Conservation (phyloP, 1,284 basidiomycete genomes). For the Microbotryomycetes sp. region DNA sequence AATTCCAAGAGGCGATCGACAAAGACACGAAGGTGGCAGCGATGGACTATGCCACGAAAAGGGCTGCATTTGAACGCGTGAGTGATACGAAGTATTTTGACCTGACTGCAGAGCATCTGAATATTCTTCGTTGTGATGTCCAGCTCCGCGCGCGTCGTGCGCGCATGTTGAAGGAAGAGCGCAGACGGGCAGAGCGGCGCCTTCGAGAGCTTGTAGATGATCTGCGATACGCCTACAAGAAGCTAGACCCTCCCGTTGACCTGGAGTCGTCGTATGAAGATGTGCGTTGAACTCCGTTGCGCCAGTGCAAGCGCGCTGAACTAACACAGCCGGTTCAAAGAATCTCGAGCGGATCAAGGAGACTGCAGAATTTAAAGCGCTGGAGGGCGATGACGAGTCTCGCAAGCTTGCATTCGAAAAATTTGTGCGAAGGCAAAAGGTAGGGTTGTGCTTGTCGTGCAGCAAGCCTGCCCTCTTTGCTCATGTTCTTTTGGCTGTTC, state of each 20-base stretch:
- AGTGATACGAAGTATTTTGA: constrained; percentile 52
- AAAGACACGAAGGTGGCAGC: constrained; percentile 40
- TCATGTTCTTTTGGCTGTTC: constrained; percentile 5
- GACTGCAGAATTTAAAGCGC: constrained; percentile 70
- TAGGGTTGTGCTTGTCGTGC: constrained; percentile 31
- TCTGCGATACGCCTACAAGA: constrained; percentile 88
- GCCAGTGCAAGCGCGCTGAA: neutral
- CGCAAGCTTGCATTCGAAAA: constrained; percentile 71
- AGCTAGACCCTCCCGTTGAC: constrained; percentile 70
- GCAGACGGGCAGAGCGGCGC: constrained; percentile 68
- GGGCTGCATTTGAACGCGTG: constrained; percentile 17
- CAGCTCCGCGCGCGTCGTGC: constrained; percentile 64
- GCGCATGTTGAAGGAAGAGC: constrained; percentile 63
- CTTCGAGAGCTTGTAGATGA: constrained; percentile 88
- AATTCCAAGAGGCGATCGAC: constrained; percentile 48
- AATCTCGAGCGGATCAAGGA: constrained; percentile 66
- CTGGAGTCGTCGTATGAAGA: constrained; percentile 67
- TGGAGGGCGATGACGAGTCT: constrained; percentile 69
- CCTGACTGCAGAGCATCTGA: constrained; percentile 51
- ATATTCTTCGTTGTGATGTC: neutral
- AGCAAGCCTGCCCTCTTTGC: neutral
- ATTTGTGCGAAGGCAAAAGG: constrained; percentile 78
- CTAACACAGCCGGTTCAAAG: no score
- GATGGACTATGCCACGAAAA: constrained; percentile 49
- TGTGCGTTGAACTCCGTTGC: constrained; percentile 45